Conservation (phyloP, 805 yeast species). For the Wickerhamiella brachini region DNA sequence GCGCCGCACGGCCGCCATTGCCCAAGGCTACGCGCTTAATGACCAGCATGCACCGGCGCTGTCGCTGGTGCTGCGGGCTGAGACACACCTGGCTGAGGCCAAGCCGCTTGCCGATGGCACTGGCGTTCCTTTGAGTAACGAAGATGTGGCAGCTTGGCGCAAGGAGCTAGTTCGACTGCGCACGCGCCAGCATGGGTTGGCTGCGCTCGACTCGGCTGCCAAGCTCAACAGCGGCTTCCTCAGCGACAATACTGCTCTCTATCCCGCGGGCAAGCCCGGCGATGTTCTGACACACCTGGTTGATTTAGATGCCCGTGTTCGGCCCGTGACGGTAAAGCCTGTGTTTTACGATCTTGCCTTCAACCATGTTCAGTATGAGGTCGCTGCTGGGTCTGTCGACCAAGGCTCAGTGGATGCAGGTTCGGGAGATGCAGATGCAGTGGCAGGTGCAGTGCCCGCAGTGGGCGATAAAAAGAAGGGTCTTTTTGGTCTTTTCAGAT, state of each 20-base stretch:
- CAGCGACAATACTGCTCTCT: slow-evolving; percentile 33
- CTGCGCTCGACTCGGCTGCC: slow-evolving; percentile 22
- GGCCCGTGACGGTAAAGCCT: slow-evolving; percentile 68
- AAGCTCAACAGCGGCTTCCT: slow-evolving; percentile 19
- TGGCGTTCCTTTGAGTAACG: slow-evolving; percentile 12
- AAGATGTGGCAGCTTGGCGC: slow-evolving; percentile 4
- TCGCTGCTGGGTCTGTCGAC: neutral
- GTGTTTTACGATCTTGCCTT: slow-evolving; percentile 83
- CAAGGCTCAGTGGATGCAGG: too few relatives aligned
- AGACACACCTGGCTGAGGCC: slow-evolving; percentile 2
- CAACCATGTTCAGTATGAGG: slow-evolving; percentile 44
- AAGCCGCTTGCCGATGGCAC: slow-evolving; percentile 11
- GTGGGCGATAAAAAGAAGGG: neutral
- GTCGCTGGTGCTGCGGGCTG: slow-evolving; percentile 17
- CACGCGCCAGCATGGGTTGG: slow-evolving; percentile 23
- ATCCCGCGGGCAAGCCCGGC: slow-evolving; percentile 24
- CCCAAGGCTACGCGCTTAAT: slow-evolving; percentile 24
- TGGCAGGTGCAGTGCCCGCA: neutral
- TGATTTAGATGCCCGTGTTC: slow-evolving; percentile 27
- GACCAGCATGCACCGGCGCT: slow-evolving; percentile 22
- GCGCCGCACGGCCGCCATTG: slow-evolving; percentile 31
- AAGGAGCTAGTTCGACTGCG: slow-evolving; percentile 7
- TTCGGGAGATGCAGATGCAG: neutral
- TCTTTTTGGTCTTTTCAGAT: neutral
- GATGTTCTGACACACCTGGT: slow-evolving; percentile 18